These are phyloP conservation scores for Solanum gracilifrons DNA, from an alignment of 257 asterid species.

Conservation along the genomic window DNA sequence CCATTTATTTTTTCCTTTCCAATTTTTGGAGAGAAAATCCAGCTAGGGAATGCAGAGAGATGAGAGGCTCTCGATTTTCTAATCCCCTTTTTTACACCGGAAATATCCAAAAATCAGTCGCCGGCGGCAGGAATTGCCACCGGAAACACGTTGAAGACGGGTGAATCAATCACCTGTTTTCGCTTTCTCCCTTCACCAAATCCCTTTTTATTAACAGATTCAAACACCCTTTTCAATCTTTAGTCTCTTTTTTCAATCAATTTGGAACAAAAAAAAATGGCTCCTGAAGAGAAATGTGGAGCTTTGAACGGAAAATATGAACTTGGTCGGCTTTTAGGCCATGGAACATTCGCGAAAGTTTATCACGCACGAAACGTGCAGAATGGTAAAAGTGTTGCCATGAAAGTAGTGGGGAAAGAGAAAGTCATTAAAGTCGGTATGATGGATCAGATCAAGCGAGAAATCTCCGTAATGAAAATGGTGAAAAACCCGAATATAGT, in stretches of 20 bases:
- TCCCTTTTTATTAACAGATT: background rate
- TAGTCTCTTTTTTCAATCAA: background rate
- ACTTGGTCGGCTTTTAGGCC: conserved; percentile 45
- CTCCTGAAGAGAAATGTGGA: conserved; percentile 47
- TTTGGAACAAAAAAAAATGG: conserved; percentile 4
- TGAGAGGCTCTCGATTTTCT: conserved; percentile 38
- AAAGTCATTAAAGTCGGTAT: conserved; percentile 44
- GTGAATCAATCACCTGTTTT: conserved; percentile 21
- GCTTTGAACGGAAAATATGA: conserved; percentile 47
- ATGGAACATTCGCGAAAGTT: conserved; percentile 53
- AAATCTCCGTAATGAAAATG: conserved; percentile 49
- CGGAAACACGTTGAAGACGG: conserved; percentile 98
- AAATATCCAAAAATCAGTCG: conserved; percentile 30
- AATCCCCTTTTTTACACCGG: conserved; percentile 38
- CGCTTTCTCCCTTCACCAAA: background rate
- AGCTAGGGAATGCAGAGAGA: conserved; percentile 88
- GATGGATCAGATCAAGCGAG: conserved; percentile 57
- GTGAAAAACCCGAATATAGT: conserved; percentile 45
- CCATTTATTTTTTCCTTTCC: background rate
- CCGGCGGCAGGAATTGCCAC: conserved; percentile 75
- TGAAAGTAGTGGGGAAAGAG: conserved; percentile 47
- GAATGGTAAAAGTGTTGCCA: conserved; percentile 37
- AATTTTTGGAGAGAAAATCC: background rate
- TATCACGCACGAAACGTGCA: conserved; percentile 32
- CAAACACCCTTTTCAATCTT: background rate